A percentile compares a stretch with the other conserved stretches of the same genome.
Conservation (phyloP, 2,329 filamentous ascomycete species). For the Arthrobotrys musiformis region DNA sequence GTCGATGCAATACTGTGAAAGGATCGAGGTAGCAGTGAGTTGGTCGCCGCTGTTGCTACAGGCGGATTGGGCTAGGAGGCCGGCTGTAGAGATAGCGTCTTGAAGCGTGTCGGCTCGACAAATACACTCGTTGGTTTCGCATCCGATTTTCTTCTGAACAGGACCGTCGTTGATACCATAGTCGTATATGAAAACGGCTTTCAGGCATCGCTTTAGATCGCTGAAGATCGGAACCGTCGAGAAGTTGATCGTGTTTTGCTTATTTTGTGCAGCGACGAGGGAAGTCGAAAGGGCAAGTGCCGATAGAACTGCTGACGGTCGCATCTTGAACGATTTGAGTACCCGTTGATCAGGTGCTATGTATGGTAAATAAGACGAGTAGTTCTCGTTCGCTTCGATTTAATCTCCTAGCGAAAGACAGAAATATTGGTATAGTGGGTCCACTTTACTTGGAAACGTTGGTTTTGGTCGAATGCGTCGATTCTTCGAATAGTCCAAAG, state of each 20-base stretch:
- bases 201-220: slow-evolving; percentile 43
- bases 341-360: not conserved
- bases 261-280: slow-evolving; percentile 33
- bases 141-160: slow-evolving; percentile 35
- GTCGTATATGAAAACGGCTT: slow-evolving; percentile 34
- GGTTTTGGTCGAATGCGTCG: not conserved
- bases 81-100: slow-evolving; percentile 31
- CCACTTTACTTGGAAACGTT: not conserved
- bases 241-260: slow-evolving; percentile 28
- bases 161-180: slow-evolving; percentile 22
- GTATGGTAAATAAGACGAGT: not conserved
- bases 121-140: slow-evolving; percentile 46
- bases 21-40: slow-evolving; percentile 36
- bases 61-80: slow-evolving; percentile 30
- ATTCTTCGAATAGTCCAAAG: not conserved
- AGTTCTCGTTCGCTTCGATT: slow-evolving; percentile 14
- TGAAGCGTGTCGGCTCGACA: slow-evolving; percentile 43
- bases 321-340: slow-evolving; percentile 17
- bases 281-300: slow-evolving; percentile 26
- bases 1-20: slow-evolving; percentile 36
- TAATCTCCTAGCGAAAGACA: slow-evolving; percentile 2
- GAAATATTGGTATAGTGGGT: not conserved
- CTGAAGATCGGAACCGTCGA: slow-evolving; percentile 12
- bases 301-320: slow-evolving; percentile 25
- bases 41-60: slow-evolving; percentile 46